Base-by-base conservation (phyloP, 2,329 filamentous ascomycete species). In the Colletotrichum chlorophyti region DNA sequence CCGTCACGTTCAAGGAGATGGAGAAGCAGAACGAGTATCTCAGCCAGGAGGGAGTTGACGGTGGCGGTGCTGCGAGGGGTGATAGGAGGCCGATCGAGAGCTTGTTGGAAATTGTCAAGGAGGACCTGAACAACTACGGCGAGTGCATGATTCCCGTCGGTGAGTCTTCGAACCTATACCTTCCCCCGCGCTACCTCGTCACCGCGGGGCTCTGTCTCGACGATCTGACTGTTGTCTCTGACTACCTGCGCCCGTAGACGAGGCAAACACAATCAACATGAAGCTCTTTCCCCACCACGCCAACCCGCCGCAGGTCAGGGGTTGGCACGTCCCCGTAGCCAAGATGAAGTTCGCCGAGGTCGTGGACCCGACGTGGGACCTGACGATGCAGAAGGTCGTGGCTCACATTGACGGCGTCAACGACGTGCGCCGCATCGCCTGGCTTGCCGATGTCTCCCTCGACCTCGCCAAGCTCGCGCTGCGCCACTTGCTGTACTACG, bases 141-240 rank as follows among this genome's bases (percentile, higher is more conserved):
- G 95, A 99, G 77, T 97, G 93, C 81, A 97, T 97, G 93, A 97
- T 97, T 68, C 93, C 93, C 0, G 94, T 97, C 63, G 91, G 91
- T 93, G 77, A 63, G 84, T 79, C 14, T 35, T 15, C n/a, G n/a
- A n/a, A n/a, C n/a, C n/a, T n/a, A n/a, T 23, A 12, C 17, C n/a
- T 26, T 3, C 12, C 14, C 5, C 24, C 32, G n/a, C n/a, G n/a
- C n/a, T n/a, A n/a, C n/a, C n/a, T n/a, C n/a, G n/a, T n/a, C n/a
- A n/a, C n/a, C n/a, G n/a, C n/a, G n/a, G n/a, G n/a, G n/a, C n/a
- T n/a, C n/a, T n/a, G n/a, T n/a, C n/a, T n/a, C n/a, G n/a, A n/a
- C n/a, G n/a, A n/a, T n/a, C n/a, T n/a, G n/a, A n/a, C n/a, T n/a
- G n/a, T n/a, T n/a, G n/a, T n/a, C 15, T 11, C 53, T 66, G 21